Percentiles rank a stretch among this genome's conserved stretches.
Evolutionary conservation across 225 moss, liverwort and hornwort species (phyloP).

Genomic region (Physcomitrellopsis africana): DNA sequence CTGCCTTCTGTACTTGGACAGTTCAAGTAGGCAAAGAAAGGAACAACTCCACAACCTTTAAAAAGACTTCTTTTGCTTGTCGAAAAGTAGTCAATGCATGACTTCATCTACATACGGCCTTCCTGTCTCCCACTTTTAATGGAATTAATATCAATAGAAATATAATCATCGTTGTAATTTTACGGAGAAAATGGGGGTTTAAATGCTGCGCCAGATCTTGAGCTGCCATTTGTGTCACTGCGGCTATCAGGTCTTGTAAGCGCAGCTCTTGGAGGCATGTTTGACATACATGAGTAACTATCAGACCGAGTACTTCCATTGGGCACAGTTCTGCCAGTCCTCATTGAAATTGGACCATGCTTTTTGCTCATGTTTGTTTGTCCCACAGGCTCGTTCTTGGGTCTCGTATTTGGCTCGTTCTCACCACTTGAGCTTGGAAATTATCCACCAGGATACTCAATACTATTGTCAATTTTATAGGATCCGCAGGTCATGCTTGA

Average conservation of each 20-base stretch:
- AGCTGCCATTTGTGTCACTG: slow-evolving; percentile 41
- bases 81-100: slow-evolving; percentile 22
- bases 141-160: slow-evolving; percentile 42
- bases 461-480: slow-evolving; percentile 69
- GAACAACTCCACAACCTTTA: slow-evolving; percentile 10
- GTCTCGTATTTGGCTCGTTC: slow-evolving; percentile 54
- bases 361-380: slow-evolving; percentile 19
- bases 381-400: slow-evolving; percentile 13
- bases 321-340: slow-evolving; percentile 36
- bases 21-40: neutral
- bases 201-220: slow-evolving; percentile 30
- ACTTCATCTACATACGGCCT: slow-evolving; percentile 31
- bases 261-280: slow-evolving; percentile 44
- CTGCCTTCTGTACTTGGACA: neutral
- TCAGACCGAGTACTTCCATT: slow-evolving; percentile 14
- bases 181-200: slow-evolving; percentile 36
- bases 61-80: slow-evolving; percentile 35
- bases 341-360: slow-evolving; percentile 37
- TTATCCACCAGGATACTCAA: slow-evolving; percentile 34
- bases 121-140: neutral
- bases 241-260: slow-evolving; percentile 35
- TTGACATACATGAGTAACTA: slow-evolving; percentile 31
- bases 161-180: slow-evolving; percentile 37
- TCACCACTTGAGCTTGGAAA: slow-evolving; percentile 69
- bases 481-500: slow-evolving; percentile 42